Evolutionary conservation across 1,284 basidiomycete species (phyloP).

Genomic region (Melampsora americana): DNA sequence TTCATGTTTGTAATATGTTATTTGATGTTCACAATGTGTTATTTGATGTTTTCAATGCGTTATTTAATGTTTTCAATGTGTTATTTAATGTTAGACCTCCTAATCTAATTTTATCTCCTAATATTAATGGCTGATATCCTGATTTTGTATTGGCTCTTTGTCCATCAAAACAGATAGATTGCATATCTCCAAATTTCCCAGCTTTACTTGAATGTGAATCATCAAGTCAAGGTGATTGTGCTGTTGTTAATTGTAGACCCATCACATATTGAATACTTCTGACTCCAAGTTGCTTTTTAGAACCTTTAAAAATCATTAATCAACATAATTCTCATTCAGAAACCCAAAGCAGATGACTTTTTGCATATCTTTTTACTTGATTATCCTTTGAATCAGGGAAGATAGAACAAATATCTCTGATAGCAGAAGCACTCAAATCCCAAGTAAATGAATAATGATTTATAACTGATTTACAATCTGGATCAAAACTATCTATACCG

Average conservation of each 20-base stretch:
- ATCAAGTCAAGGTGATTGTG: too few relatives aligned
- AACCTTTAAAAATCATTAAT: background rate
- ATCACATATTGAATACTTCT: background rate
- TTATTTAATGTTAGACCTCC: too few relatives aligned
- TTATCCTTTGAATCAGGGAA: background rate
- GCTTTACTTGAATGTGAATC: too few relatives aligned
- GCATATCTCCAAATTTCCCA: too few relatives aligned
- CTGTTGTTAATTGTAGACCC: background rate
- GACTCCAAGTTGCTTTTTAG: background rate
- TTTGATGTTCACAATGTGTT: too few relatives aligned
- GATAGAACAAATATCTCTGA: background rate
- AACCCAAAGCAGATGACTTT: conserved; percentile 10
- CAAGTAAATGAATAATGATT: background rate
- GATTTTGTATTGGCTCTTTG: background rate
- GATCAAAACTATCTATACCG: background rate
- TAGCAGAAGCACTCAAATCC: background rate
- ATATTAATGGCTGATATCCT: background rate
- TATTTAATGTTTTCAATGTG: too few relatives aligned
- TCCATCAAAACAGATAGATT: background rate
- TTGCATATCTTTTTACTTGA: background rate
- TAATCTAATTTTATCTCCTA: background rate
- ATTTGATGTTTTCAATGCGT: too few relatives aligned
- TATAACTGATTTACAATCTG: background rate
- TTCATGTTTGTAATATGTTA: too few relatives aligned
- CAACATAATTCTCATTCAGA: conserved; percentile 7